Evolutionary conservation across 192 early-diverging fungal species (phyloP), one percentile per base, ranked within the genome.

Genomic region (Funneliformis geosporum): DNA sequence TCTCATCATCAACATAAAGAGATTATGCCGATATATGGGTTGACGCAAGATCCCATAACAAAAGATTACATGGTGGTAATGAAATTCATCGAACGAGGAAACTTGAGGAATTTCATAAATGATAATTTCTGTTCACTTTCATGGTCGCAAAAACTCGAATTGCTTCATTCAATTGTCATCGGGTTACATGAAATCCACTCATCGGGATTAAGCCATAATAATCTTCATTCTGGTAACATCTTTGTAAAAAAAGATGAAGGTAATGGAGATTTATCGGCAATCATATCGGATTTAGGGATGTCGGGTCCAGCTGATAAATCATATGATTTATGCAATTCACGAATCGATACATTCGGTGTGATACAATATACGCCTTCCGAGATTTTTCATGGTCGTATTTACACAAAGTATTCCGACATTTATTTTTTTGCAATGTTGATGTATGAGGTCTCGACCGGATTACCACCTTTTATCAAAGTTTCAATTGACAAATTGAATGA

Each of bases 21-120:
- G 43, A 69, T 69, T n/a, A n/a, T 69, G 18, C 33, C 33, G 8
- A 73, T 73, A 4, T 64, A 76, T 76, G 74, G 74, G 62, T 43
- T 62, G 12, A 62, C 74, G 18, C 74, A 76, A 42, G 60, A 76
- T 23, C 60, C 74, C 2, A 62, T 62, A 62, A 76, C 60, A 2
- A 64, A 64, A 76, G 60, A 76, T 62, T 76, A 62, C 42, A 62
- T 76, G 50, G 38, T 76, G 16, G 60, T 76, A 76, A 76, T 60
- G 16, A 16, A 76, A 28, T 25, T 44, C 60, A 21, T 33, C 33
- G 60, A 40, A 47, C 60, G n/a, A 40, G 50, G 74, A 60, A 76
- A 76, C 21, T 64, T 76, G 12, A 38, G 33, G 28, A 16, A 14
- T 47, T 62, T 62, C 43, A 62, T 60, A 14, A 7, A 40, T 21